Evolutionary conservation across 2,329 filamentous ascomycete genomes (phyloP).

Genomic region (Pseudogymnoascus sp.): DNA sequence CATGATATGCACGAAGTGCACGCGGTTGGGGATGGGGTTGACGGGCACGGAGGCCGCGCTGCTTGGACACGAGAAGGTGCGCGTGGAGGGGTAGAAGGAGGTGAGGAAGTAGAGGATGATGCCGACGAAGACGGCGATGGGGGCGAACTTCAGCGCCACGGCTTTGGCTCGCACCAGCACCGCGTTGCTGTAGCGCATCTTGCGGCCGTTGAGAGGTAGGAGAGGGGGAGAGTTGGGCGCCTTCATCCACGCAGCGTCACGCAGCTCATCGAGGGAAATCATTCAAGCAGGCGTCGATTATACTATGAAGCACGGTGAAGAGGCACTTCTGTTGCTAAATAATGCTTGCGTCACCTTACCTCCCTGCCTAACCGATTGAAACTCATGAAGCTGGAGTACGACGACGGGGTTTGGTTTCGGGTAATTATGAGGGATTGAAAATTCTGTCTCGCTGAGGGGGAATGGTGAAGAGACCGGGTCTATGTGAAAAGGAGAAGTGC

Average conservation of each 20-base stretch:
- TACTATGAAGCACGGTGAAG: neutral
- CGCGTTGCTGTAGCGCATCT: neutral
- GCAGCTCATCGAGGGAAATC: neutral
- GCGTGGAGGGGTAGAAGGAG: neutral
- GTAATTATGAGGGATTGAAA: neutral
- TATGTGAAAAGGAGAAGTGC: neutral
- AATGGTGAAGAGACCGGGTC: too few relatives aligned
- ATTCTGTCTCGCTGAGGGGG: neutral
- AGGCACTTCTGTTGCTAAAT: neutral
- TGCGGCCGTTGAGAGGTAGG: neutral
- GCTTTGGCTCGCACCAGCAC: neutral
- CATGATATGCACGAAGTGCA: slow-evolving; percentile 24
- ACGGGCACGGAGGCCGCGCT: neutral
- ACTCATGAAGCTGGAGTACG: neutral
- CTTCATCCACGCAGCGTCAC: neutral
- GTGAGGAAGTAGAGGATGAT: neutral
- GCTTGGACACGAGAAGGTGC: neutral
- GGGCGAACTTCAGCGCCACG: neutral
- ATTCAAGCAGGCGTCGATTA: neutral
- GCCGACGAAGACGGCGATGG: neutral
- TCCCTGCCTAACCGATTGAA: neutral
- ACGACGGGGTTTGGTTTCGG: neutral
- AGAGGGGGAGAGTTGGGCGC: neutral
- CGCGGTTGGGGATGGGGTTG: slow-evolving; percentile 21
- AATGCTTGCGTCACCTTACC: neutral